Percentiles rank a stretch among this genome's conserved stretches.
phyloP scores from a whole-genome alignment of 2,329 filamentous ascomycete genomes.

The Colletotrichum sp. region DNA sequence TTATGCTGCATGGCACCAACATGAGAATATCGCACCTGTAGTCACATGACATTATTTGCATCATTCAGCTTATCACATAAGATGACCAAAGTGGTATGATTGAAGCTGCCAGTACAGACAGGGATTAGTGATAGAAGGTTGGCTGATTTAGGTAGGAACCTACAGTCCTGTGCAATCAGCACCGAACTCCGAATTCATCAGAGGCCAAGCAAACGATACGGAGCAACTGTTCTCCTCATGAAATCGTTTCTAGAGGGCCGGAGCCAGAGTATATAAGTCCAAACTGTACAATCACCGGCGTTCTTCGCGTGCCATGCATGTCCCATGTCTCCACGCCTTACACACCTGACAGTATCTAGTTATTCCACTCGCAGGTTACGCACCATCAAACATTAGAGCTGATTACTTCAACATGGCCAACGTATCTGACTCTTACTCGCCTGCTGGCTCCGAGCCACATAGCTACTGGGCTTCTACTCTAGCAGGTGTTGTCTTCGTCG shows the following conservation, averaged over 20 bases:
- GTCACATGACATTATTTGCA: not conserved
- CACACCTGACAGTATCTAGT: not conserved
- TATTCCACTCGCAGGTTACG: not conserved
- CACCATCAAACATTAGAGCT: not conserved
- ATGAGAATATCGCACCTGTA: not conserved
- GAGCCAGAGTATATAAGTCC: not conserved
- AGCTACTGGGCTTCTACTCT: not conserved
- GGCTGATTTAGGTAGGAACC: not conserved
- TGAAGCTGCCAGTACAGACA: not conserved
- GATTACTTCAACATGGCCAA: not conserved
- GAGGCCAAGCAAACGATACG: accelerated
- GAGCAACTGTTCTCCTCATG: not conserved
- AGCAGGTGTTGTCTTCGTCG: not conserved
- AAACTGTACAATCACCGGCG: not conserved
- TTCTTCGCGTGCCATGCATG: accelerated
- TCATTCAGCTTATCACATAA: not conserved
- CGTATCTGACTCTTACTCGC: not conserved
- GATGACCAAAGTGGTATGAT: not conserved
- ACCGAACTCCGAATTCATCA: not conserved
- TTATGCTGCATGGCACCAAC: not conserved
- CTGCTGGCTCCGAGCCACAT: not conserved
- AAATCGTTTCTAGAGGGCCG: accelerated
- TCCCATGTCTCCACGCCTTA: not conserved
- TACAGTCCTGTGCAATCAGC: not conserved
- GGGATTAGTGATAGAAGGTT: accelerated